These are phyloP conservation scores for Albizia julibrissin DNA, from an alignment of 306 rosid species.

Conservation along the genomic window DNA sequence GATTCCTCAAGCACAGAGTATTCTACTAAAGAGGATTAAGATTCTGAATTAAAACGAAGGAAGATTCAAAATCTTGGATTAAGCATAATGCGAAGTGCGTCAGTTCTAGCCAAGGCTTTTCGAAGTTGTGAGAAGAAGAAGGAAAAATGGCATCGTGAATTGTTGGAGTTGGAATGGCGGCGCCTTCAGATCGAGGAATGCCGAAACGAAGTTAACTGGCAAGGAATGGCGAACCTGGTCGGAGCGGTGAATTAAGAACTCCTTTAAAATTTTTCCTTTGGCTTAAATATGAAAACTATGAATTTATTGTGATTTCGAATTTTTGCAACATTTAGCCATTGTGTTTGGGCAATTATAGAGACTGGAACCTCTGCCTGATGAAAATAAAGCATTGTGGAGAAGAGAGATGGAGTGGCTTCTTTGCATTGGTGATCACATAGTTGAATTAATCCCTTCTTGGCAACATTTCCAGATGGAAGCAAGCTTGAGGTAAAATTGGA, in stretches of 20 bases:
- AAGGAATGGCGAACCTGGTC: conserved; percentile 54
- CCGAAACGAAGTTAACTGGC: conserved; percentile 49
- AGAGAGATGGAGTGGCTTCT: conserved; percentile 90
- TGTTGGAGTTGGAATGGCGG: conserved; percentile 46
- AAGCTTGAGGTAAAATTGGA: conserved; percentile 63
- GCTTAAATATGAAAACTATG: too few relatives aligned
- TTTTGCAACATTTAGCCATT: conserved; percentile 43
- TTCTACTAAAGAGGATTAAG: conserved; percentile 38
- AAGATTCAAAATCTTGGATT: conserved; percentile 50
- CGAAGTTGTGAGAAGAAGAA: conserved; percentile 54
- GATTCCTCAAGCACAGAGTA: conserved; percentile 51
- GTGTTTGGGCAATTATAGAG: conserved; percentile 91
- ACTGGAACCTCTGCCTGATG: conserved; percentile 58
- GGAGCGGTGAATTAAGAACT: conserved; percentile 52
- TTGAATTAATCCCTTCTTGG: conserved; percentile 75
- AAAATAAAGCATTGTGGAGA: conserved; percentile 79
- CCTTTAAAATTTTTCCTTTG: too few relatives aligned
- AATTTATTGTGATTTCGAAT: too few relatives aligned
- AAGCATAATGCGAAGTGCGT: conserved; percentile 56
- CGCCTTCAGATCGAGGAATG: conserved; percentile 56
- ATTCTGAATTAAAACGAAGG: conserved; percentile 46
- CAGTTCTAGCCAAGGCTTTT: conserved; percentile 49
- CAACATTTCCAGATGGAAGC: conserved; percentile 87
- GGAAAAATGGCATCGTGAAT: conserved; percentile 55
- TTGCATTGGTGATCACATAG: conserved; percentile 80